These are phyloP conservation scores for Globisporangium sylvaticum DNA, from an alignment of 352 stramenopile species.

Conservation along the genomic window DNA sequence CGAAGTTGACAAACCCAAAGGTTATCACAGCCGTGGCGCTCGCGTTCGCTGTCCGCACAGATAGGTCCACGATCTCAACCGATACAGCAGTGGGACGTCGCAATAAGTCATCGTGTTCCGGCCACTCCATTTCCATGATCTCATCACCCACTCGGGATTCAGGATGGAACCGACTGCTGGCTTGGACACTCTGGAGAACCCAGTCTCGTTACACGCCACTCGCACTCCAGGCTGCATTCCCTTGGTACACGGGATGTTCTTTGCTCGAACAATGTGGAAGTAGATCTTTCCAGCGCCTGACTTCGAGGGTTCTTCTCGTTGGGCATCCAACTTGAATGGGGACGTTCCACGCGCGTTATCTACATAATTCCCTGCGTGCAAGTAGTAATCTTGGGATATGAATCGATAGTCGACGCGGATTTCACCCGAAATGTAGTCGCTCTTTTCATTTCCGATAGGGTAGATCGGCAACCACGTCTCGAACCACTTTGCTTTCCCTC, in stretches of 20 bases:
- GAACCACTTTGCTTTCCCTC: constrained; percentile 29
- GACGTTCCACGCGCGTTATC: not conserved
- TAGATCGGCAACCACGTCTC: constrained; percentile 49
- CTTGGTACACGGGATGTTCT: constrained; percentile 21
- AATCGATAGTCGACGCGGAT: constrained; percentile 54
- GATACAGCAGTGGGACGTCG: constrained; percentile 6
- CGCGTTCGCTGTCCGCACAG: constrained; percentile 29
- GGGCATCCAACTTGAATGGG: constrained; percentile 3
- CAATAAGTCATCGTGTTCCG: not conserved
- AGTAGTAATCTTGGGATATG: constrained; percentile 29
- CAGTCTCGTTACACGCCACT: constrained; percentile 10
- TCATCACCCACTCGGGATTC: constrained; percentile 26
- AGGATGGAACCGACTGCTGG: constrained; percentile 28
- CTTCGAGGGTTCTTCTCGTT: not conserved
- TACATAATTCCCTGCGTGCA: constrained; percentile 10
- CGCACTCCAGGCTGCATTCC: constrained; percentile 41
- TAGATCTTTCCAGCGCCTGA: constrained; percentile 21
- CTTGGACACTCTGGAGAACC: constrained; percentile 25
- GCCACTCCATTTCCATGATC: constrained; percentile 28
- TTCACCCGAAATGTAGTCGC: constrained; percentile 23
- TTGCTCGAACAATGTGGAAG: constrained; percentile 31
- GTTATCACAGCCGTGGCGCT: constrained; percentile 31
- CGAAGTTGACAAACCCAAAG: constrained; percentile 31
- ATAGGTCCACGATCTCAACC: constrained; percentile 42
- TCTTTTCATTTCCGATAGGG: constrained; percentile 1